Evolutionary conservation across 2,329 filamentous ascomycete species (phyloP).

Genomic region (Fusarium multiceps): DNA sequence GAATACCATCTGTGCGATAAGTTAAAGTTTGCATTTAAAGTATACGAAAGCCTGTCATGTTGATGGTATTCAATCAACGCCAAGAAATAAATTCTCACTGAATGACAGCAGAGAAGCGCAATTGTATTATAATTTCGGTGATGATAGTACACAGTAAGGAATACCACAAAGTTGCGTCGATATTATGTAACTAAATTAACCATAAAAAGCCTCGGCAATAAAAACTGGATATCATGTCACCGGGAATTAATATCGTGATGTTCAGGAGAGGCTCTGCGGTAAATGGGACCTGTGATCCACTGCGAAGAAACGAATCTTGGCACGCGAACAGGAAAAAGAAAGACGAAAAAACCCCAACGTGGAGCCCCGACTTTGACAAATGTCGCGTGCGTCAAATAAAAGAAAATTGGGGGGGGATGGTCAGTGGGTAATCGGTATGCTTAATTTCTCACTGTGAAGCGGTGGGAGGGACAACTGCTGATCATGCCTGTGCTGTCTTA

Average conservation of each 20-base stretch:
- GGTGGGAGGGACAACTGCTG: neutral
- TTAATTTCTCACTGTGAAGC: neutral
- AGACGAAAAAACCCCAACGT: neutral
- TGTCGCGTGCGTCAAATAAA: neutral
- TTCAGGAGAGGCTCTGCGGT: conserved; percentile 21
- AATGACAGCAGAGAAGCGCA: neutral
- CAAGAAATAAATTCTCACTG: neutral
- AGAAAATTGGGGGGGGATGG: neutral
- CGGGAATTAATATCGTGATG: conserved; percentile 10
- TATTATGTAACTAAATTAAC: neutral
- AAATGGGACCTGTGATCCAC: neutral
- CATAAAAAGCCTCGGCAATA: neutral
- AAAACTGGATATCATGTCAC: neutral
- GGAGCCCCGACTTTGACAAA: neutral
- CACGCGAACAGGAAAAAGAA: neutral
- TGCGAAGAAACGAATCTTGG: neutral
- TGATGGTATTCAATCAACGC: neutral
- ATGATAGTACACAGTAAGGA: neutral
- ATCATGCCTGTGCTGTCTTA: neutral
- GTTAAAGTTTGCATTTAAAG: neutral
- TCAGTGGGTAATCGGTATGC: conserved; percentile 1
- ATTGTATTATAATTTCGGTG: neutral
- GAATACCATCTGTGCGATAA: neutral
- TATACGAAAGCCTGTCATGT: neutral
- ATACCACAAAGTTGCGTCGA: neutral